Evolutionary conservation across 257 asterid species (phyloP), one percentile per base, ranked within the genome.

Genomic region (Primulina tabacum): DNA sequence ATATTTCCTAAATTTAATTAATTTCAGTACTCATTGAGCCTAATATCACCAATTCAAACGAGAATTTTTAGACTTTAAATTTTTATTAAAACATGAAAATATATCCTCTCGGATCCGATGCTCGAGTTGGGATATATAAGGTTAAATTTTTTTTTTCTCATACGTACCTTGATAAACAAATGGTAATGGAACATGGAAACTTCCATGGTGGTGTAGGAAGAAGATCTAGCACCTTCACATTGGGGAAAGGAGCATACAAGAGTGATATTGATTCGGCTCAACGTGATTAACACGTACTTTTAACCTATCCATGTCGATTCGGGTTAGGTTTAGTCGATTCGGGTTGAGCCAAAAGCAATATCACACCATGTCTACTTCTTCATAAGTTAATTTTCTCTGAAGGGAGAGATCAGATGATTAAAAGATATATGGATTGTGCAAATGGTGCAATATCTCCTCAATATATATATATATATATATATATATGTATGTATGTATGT

Each of bases 261-360:
- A 84, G 87, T 81, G 87, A 83, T 83, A 86, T 79, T 86, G 88
- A 77, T 79, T 77, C 87, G 88, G 88, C 90, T 85, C 88, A 81
- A 65, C 57, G 16, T 28, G 30, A 28, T 50, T 16, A 5, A 4
- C 57, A 50, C 2, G 8, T 50, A 50, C 21, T 16, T 17, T 17
- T 5, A 17, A 17, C 20, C 57, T 17, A 16, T 5, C 21, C 20
- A 50, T 43, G 53, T 17, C 55, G 18, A 43, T 14, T 50, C 21
- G 20, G 57, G 14, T 5, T 24, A 24, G 26, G 26, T 24, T 24
- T 24, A 24, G 26, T 24, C 20, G 20, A 2, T 18, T 1, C 28
- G n/a, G 10, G 30, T 33, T 79, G 83, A 82, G 82, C 83, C 80
- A 29, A 56, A 73, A 76, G 52, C 83, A 82, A 82, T 76, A 76